Conservation (phyloP, 257 asterid genomes). For the Salvia splendens region DNA sequence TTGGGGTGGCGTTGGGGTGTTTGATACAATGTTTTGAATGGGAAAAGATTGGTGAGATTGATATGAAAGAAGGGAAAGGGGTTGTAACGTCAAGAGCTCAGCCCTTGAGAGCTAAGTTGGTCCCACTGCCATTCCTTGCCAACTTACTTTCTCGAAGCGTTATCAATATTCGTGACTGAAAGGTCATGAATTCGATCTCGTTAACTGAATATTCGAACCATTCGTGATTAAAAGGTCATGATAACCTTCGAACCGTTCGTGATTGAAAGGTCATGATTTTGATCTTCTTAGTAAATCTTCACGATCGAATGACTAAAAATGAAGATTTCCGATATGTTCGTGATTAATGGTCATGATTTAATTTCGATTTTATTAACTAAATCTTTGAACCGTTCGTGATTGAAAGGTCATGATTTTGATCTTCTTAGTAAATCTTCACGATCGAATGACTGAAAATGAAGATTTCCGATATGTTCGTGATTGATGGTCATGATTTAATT, state of each 20-base stretch:
- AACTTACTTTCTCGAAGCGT: constrained; percentile 15
- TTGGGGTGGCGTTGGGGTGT: constrained; percentile 41
- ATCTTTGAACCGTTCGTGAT: neutral
- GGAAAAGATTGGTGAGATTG: constrained; percentile 36
- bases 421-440: neutral
- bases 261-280: neutral
- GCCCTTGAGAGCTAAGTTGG: constrained; percentile 36
- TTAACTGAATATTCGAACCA: neutral
- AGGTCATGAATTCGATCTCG: neutral
- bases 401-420: neutral
- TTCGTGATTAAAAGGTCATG: neutral
- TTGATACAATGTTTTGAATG: constrained; percentile 47
- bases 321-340: too few species aligned
- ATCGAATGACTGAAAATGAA: too few species aligned
- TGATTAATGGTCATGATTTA: neutral
- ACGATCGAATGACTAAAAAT: too few species aligned
- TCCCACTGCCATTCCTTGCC: constrained; percentile 32
- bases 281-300: too few species aligned
- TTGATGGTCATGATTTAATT: neutral
- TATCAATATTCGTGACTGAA: neutral
- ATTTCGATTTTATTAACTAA: neutral
- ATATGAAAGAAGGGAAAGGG: constrained; percentile 28
- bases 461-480: neutral
- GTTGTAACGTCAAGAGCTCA: constrained; percentile 33
- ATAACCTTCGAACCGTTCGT: neutral